Evolutionary conservation across 371 early-diverging fungal genomes (phyloP).

Genomic region (Apophysomyces elegans): DNA sequence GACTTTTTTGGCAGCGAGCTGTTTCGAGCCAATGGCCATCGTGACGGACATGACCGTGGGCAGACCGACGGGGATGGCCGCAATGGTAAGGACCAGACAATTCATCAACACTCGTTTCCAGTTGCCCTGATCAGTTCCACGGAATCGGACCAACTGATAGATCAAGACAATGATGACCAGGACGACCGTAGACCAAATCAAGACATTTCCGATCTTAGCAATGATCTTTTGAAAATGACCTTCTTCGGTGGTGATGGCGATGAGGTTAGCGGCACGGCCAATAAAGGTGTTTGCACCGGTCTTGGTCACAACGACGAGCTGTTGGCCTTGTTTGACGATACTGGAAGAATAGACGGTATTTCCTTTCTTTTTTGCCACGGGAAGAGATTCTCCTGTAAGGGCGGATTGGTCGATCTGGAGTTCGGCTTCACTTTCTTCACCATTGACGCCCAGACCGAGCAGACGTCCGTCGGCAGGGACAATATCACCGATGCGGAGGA

Average conservation of each 20-base stretch:
- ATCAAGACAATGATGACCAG: conserved; percentile 83
- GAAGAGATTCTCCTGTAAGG: conserved; percentile 92
- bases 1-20: conserved; percentile 88
- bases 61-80: conserved; percentile 94
- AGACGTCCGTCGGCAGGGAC: conserved; percentile 90
- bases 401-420: conserved; percentile 94
- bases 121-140: conserved; percentile 28
- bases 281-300: conserved; percentile 91
- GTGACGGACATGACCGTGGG: conserved; percentile 95
- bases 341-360: conserved; percentile 84
- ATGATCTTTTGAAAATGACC: conserved; percentile 90
- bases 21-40: conserved; percentile 92
- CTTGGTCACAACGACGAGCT: conserved; percentile 83
- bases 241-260: conserved; percentile 80
- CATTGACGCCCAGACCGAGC: conserved; percentile 83
- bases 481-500: conserved; percentile 90
- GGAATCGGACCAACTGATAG: conserved; percentile 55
- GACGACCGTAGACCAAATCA: conserved; percentile 71
- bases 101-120: conserved; percentile 59
- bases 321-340: conserved; percentile 85
- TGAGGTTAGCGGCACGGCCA: conserved; percentile 90
- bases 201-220: conserved; percentile 82
- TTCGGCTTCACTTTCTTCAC: conserved; percentile 72
- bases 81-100: conserved; percentile 84
- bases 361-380: conserved; percentile 79